Percentiles rank a stretch among this genome's conserved stretches.
These are phyloP conservation scores for Quercus lobata DNA, from an alignment of 331 rosid species.

Conservation along the genomic window DNA sequence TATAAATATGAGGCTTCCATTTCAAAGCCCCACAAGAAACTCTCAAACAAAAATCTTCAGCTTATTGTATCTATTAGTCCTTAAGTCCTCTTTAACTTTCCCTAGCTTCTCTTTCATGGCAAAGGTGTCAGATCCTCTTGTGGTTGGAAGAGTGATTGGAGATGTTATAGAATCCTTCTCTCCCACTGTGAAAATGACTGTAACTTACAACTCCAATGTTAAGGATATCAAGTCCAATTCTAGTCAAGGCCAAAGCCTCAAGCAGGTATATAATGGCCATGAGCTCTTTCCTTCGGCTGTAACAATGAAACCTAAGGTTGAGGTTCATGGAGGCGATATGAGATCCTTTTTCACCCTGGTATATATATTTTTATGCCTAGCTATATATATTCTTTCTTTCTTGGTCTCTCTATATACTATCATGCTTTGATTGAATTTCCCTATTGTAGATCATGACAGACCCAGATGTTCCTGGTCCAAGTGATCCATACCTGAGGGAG, in stretches of 20 bases:
- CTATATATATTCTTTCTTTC: not conserved
- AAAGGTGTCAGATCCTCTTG: slow-evolving; percentile 49
- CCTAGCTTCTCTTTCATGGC: slow-evolving; percentile 16
- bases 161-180: slow-evolving; percentile 60
- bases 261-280: slow-evolving; percentile 61
- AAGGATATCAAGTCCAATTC: no score
- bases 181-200: slow-evolving; percentile 32
- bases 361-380: not conserved
- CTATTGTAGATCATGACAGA: slow-evolving; percentile 61
- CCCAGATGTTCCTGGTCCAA: slow-evolving; percentile 85
- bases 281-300: slow-evolving; percentile 63
- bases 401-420: not conserved
- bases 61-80: not conserved
- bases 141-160: slow-evolving; percentile 64
- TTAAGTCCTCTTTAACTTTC: not conserved
- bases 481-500: slow-evolving; percentile 78
- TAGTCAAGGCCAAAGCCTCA: slow-evolving; percentile 5
- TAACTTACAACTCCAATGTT: slow-evolving; percentile 38
- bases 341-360: slow-evolving; percentile 76
- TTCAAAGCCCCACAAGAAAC: slow-evolving; percentile 18
- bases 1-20: slow-evolving; percentile 49
- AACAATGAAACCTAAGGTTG: slow-evolving; percentile 56
- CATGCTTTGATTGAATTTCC: not conserved
- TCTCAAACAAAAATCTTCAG: not conserved
- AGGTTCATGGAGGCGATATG: slow-evolving; percentile 67